Conservation (phyloP, 2,329 filamentous ascomycete species). For the Scedosporium aurantiacum region DNA sequence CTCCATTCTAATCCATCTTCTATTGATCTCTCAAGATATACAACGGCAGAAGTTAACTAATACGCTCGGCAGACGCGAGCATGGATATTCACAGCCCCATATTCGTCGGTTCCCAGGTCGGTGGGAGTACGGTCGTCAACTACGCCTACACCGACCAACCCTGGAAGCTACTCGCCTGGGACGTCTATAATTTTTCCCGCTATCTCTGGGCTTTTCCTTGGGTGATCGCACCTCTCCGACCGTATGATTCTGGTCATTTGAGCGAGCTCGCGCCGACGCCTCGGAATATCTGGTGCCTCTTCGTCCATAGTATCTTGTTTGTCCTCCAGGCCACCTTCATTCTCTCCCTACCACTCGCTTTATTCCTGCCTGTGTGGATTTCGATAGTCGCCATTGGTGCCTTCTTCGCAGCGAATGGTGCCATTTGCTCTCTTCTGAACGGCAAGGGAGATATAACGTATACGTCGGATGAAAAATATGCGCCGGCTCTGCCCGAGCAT, state of each 20-base stretch:
- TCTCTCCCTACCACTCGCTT: constrained; percentile 39
- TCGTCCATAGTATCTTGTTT: constrained; percentile 46
- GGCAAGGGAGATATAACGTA: constrained; percentile 41
- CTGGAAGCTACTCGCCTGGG: constrained; percentile 36
- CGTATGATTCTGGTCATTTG: constrained; percentile 39
- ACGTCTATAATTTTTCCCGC: constrained; percentile 44
- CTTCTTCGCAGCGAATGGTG: constrained; percentile 39
- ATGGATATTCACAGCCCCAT: constrained; percentile 27
- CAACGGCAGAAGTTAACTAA: not conserved
- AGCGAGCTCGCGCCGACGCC: constrained; percentile 53
- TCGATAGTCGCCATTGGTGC: constrained; percentile 25
- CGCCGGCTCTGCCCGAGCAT: constrained; percentile 36
- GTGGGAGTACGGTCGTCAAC: constrained; percentile 44
- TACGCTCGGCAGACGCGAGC: not conserved
- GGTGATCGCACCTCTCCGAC: constrained; percentile 46
- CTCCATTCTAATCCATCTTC: not conserved
- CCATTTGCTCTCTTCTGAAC: constrained; percentile 36
- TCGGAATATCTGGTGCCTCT: constrained; percentile 45
- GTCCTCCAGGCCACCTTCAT: constrained; percentile 52
- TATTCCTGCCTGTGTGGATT: constrained; percentile 39
- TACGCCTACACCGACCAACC: constrained; percentile 51
- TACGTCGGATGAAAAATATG: constrained; percentile 41
- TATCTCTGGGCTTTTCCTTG: constrained; percentile 47
- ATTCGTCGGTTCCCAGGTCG: constrained; percentile 49
- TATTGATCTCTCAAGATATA: not conserved